These are phyloP conservation scores for Neurospora hispaniola DNA, from an alignment of 495 filamentous ascomycete species.

Conservation along the genomic window DNA sequence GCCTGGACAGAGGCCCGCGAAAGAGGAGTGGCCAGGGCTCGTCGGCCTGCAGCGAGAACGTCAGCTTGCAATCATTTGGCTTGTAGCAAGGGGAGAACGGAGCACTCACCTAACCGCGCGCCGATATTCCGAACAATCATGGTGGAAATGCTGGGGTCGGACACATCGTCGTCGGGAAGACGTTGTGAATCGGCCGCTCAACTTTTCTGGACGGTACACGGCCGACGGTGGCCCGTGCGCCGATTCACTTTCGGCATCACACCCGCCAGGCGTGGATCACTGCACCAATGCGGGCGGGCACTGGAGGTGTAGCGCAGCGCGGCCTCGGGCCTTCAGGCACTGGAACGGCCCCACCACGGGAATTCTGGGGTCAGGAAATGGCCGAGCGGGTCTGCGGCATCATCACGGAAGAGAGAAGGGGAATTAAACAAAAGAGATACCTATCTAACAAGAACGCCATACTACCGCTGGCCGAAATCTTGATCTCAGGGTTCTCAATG, in stretches of 20 bases:
- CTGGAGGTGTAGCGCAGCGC: neutral
- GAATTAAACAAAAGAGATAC: neutral
- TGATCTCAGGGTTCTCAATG: neutral
- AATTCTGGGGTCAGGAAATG: neutral
- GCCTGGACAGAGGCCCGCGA: conserved; percentile 27
- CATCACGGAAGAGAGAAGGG: neutral
- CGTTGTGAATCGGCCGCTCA: conserved; percentile 7
- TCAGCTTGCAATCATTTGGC: conserved; percentile 9
- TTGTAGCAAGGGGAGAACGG: neutral
- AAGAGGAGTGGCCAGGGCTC: conserved; percentile 31
- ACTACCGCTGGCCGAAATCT: neutral
- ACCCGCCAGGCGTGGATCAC: neutral
- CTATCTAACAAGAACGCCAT: neutral
- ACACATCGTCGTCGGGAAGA: conserved; percentile 5
- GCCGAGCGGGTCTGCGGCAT: neutral
- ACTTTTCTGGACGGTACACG: conserved; percentile 18
- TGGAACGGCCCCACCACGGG: neutral
- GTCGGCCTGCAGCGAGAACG: conserved; percentile 27
- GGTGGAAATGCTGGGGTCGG: conserved; percentile 7
- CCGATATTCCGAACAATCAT: conserved; percentile 46
- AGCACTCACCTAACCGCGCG: conserved; percentile 35
- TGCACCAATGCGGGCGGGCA: neutral
- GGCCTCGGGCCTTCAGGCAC: neutral
- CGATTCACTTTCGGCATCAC: neutral
- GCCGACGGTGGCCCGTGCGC: conserved; percentile 14